Base-by-base conservation (phyloP, 768 basidiomycete genomes). In the Strobilomyces confusus region DNA sequence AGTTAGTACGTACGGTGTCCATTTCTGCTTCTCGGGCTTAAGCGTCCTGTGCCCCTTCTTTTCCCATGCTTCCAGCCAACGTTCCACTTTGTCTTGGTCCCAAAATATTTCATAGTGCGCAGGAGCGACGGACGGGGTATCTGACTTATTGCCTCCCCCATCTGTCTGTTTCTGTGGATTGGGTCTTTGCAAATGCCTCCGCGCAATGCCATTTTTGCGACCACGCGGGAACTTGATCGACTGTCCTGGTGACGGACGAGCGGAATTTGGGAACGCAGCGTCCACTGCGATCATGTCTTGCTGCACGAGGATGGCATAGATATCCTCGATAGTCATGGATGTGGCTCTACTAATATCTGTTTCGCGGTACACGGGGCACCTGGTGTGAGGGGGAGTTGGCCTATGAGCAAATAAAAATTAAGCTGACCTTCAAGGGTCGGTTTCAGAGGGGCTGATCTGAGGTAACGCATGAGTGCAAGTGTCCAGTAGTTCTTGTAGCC, bases 401-500 rank as follows among this genome's bases (percentile, higher is more conserved):
- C 30, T 50, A 41, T 54, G 49, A 54, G 48, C 14, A 22, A 60
- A 49, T 45, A n/a, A 51, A 55, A 51, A 37, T 32, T 30, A 33
- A 40, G 25, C 80, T 60, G 58, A 91, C 93, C 91, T 81, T 93
- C 87, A 45, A 97, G 73, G 33, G 78, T 77, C 23, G 85, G 80
- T 48, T 79, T 74, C 32, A 75, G 75, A n/a, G 84, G 77, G 13
- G 82, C 80, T 14, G 76, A 78, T 37, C 77, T 75, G 49, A 89
- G 74, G 70, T 85, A 95, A 49, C 85, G 80, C 83, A 93, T 94
- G 49, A 98, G 65, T 33, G 92, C 79, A 42, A 94, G 73, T 3
- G 85, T 91, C 95, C 97, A 98, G 67, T 98, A 98, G 58, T 86
- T 90, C 73, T 79, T 86, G 74, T 99, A 99, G n/a, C 92, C 90